Conservation (phyloP, 768 basidiomycete species). For the Peribolospora kevripleyi region DNA sequence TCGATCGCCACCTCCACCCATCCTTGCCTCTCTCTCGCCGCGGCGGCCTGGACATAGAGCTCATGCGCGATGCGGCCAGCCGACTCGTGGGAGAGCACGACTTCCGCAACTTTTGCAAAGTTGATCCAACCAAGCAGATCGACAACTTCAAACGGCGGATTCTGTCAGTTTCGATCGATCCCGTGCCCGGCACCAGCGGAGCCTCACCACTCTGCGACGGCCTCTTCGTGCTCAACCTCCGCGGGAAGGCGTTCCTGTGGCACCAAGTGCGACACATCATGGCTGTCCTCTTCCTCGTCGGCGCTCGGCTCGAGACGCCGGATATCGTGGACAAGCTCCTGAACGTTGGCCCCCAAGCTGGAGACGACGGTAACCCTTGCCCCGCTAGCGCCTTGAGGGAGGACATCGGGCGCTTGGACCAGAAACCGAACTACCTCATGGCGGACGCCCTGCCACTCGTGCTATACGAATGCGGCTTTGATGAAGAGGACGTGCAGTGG, state of each 20-base stretch:
- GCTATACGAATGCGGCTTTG: constrained; percentile 70
- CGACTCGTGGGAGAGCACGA: constrained; percentile 70
- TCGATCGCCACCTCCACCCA: constrained; percentile 25
- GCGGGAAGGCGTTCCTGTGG: constrained; percentile 73
- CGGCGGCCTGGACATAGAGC: constrained; percentile 36
- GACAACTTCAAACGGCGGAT: constrained; percentile 49
- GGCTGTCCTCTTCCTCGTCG: constrained; percentile 70
- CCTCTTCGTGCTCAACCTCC: constrained; percentile 54
- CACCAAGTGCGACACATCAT: constrained; percentile 93
- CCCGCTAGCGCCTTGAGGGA: not conserved
- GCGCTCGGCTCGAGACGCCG: constrained; percentile 49
- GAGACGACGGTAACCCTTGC: not conserved
- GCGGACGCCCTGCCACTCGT: constrained; percentile 73
- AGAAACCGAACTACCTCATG: constrained; percentile 82
- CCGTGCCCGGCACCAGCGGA: constrained; percentile 17
- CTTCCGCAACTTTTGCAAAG: constrained; percentile 82
- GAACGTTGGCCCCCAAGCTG: constrained; percentile 1
- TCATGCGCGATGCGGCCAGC: constrained; percentile 50
- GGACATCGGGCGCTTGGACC: constrained; percentile 17
- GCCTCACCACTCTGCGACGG: not conserved
- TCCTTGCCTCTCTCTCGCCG: constrained; percentile 5
- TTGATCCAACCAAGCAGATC: constrained; percentile 79
- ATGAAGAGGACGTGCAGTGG: constrained; percentile 45
- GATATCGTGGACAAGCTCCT: constrained; percentile 45
- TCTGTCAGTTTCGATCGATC: constrained; percentile 37